Percentiles rank a stretch among this genome's conserved stretches.
Conservation (phyloP, 2,329 filamentous ascomycete species). For the Alternaria sp. region DNA sequence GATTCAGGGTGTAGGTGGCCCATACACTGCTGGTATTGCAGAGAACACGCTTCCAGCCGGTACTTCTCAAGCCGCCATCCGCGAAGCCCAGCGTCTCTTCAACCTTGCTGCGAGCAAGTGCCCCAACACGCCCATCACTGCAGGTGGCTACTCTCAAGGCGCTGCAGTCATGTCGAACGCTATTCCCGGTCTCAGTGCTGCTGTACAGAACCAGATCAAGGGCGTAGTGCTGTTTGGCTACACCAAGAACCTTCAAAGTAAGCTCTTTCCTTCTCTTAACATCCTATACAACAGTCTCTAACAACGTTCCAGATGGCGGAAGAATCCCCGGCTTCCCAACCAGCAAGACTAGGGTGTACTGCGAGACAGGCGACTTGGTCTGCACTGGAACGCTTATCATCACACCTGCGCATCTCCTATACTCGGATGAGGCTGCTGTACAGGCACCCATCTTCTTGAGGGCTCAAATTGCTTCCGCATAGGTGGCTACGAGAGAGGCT, state of each 20-base stretch:
- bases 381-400: conserved; percentile 41
- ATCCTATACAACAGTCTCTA: background rate
- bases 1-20: conserved; percentile 35
- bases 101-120: conserved; percentile 45
- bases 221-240: conserved; percentile 49
- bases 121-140: conserved; percentile 45
- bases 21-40: conserved; percentile 42
- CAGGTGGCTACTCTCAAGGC: conserved; percentile 50
- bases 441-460: conserved; percentile 29
- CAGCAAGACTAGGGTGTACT: conserved; percentile 41
- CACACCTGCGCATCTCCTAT: conserved; percentile 38
- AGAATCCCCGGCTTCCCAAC: conserved; percentile 42
- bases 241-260: conserved; percentile 44
- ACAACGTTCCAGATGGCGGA: conserved; percentile 21
- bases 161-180: conserved; percentile 44
- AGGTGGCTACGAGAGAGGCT: background rate
- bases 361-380: conserved; percentile 39
- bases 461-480: background rate
- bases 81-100: conserved; percentile 41
- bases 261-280: background rate
- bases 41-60: conserved; percentile 42
- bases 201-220: conserved; percentile 38
- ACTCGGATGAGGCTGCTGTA: conserved; percentile 28
- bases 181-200: conserved; percentile 31
- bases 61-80: conserved; percentile 38